Evolutionary conservation across 192 early-diverging fungal species (phyloP).

Genomic region (Gamsiella multidivaricata): DNA sequence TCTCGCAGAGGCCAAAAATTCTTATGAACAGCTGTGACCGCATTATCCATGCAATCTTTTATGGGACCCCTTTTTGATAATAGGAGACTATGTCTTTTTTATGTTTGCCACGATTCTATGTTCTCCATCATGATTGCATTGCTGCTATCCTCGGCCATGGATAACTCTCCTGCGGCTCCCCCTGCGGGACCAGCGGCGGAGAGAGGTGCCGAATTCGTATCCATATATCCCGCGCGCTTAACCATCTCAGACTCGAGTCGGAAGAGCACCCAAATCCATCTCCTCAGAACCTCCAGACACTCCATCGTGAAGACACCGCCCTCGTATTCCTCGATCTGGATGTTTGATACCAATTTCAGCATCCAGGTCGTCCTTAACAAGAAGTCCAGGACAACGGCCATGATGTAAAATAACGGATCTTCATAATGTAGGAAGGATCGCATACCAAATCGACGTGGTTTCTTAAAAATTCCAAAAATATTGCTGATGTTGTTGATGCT

Average conservation of each 20-base stretch:
- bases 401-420: constrained; percentile 73
- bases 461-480: not conserved
- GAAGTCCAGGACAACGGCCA: constrained; percentile 83
- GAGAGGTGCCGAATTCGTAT: not conserved
- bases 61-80: not conserved
- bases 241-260: constrained; percentile 88
- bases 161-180: not conserved
- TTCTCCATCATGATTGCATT: constrained; percentile 32
- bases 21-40: too few species aligned
- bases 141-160: constrained; percentile 15
- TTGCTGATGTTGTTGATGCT: not conserved
- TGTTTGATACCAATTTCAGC: constrained; percentile 72
- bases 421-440: constrained; percentile 69
- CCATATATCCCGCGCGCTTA: constrained; percentile 44
- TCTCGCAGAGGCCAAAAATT: too few species aligned
- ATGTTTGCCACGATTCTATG: constrained; percentile 42
- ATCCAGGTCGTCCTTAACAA: constrained; percentile 89
- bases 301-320: constrained; percentile 83
- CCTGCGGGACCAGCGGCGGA: not conserved
- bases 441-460: not conserved
- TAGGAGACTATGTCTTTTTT: not conserved
- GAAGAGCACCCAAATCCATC: constrained; percentile 97
- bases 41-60: not conserved
- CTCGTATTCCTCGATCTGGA: constrained; percentile 72
- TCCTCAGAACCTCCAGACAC: constrained; percentile 81